These are phyloP conservation scores for Sugiyamaella smithiae DNA, from an alignment of 805 yeast species.

Conservation along the genomic window DNA sequence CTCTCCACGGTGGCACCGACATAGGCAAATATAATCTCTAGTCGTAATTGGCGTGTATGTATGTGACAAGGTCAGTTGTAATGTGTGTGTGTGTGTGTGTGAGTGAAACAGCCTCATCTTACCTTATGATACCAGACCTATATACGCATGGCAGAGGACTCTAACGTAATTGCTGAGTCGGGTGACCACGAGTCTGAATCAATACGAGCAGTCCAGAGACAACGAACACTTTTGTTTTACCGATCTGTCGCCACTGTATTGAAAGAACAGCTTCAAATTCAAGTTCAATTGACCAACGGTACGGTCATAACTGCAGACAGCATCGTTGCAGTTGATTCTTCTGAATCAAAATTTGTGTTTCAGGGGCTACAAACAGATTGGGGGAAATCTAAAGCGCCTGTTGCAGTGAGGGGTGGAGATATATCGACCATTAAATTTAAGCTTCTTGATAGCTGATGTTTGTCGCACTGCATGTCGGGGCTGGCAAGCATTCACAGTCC, in stretches of 20 bases:
- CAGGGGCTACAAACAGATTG: constrained; percentile 22
- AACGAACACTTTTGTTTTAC: not conserved
- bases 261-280: constrained; percentile 8
- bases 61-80: too few relatives aligned
- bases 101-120: too few relatives aligned
- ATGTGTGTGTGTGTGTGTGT: too few relatives aligned
- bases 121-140: too few relatives aligned
- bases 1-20: constrained; percentile 26
- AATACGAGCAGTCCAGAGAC: not conserved
- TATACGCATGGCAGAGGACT: too few relatives aligned
- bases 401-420: constrained; percentile 22
- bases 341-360: constrained; percentile 22
- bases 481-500: constrained; percentile 30
- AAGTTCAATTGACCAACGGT: constrained; percentile 11
- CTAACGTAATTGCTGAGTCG: too few relatives aligned
- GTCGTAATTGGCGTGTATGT: too few relatives aligned
- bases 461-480: constrained; percentile 34
- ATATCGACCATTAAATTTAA: constrained; percentile 16
- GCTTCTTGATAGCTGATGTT: constrained; percentile 15
- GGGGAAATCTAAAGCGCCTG: constrained; percentile 18
- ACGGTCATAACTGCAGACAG: constrained; percentile 14
- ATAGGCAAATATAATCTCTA: too few relatives aligned
- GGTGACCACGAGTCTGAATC: too few relatives aligned
- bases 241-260: constrained; percentile 5
- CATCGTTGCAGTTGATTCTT: constrained; percentile 22